Base-by-base conservation (phyloP, 805 yeast genomes). In the Myxozyma sirexii region DNA sequence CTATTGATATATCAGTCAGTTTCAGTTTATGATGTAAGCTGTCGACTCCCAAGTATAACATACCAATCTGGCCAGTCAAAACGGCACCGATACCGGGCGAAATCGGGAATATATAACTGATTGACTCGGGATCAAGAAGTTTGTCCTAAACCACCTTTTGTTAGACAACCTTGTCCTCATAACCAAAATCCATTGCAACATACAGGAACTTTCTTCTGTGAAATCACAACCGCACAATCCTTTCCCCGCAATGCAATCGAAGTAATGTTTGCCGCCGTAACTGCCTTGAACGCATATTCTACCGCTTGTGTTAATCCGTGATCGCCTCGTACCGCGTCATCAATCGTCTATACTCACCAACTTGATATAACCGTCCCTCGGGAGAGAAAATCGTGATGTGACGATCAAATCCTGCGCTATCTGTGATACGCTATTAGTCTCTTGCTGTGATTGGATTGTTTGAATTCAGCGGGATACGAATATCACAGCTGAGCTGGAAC, bases 371-470 rank as follows among this genome's bases (percentile, higher is more conserved):
- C 76, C 99, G 86, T 47, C 99, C 99, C 74, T 94, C 99, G 21
- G 99, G 99, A 41, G 98, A 93, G 79, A 94, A 94, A 70, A 94
- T 92, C 29, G 99, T 94, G 75, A 94, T 94, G 75, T 94, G 99
- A 80, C 99, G 88, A 79, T 94, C 99, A 75, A 92, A 94, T 56
- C 99, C 99, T n/a, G 98, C 66, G 60, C 66, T 62, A 37, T 62
- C 66, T 62, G 19, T 47, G 10, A 10, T 2, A 47, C 19, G n/a
- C 8, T 29, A 41, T n/a, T 19, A 19, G 41, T 27, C 1, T 26
- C 5, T n/a, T n/a, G n/a, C n/a, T n/a, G n/a, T 24, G 27, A 44
- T 42, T n/a, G 23, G 37, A 24, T 4, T 26, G 8, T 19, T n/a
- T n/a, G n/a, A n/a, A n/a, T n/a, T n/a, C n/a, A n/a, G n/a, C n/a